Base-by-base conservation (phyloP, 108 stramenopile genomes). In the Pseudonitzschia delicatissima region DNA sequence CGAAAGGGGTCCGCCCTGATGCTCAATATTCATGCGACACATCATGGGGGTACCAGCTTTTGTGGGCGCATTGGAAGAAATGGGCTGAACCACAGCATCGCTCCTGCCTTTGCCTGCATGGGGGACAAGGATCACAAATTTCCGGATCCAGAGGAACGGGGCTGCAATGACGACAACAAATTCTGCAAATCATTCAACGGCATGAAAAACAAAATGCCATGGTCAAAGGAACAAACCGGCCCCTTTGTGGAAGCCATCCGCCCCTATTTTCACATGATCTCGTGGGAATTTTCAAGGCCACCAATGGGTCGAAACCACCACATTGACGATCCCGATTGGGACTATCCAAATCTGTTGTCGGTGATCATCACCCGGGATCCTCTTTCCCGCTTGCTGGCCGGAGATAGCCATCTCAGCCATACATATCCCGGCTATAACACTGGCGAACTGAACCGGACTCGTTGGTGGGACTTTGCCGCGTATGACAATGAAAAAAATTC, bases 291-390 rank as follows among this genome's bases (percentile, higher is more conserved):
- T 44, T 33, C 20, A 1, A 18, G 29, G 3, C 17, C 23, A 17
- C n/a, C 33, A 4, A 32, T 55, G 29, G 8, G 9, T 7, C 29
- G 31, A 12, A 33, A 33, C 29, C n/a, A n/a, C n/a, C n/a, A n/a
- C n/a, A 18, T 74, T 23, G 18, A 20, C 11, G 0, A 67, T 20
- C 73, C 75, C 5, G 62, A 82, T 62, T 82, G 78, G 82, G 75
- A 82, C 36, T 64, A 77, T 61, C 68, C 69, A 2, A 31, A 69
- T 25, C 34, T 82, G 45, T 45, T 82, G 23, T 76, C 74, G 15
- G 58, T 82, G 45, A 60, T 77, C 32, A 67, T 82, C 4, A 76
- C 71, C 35, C 51, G 82, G 20, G 37, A 82, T 76, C 82, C 82
- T 2, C 33, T 82, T n/a, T 67, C 72, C 12, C 59, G 78, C 47